Percentiles rank a stretch among this genome's conserved stretches.
Conservation (phyloP, 345 rosid genomes). For the Theobroma cacao region DNA sequence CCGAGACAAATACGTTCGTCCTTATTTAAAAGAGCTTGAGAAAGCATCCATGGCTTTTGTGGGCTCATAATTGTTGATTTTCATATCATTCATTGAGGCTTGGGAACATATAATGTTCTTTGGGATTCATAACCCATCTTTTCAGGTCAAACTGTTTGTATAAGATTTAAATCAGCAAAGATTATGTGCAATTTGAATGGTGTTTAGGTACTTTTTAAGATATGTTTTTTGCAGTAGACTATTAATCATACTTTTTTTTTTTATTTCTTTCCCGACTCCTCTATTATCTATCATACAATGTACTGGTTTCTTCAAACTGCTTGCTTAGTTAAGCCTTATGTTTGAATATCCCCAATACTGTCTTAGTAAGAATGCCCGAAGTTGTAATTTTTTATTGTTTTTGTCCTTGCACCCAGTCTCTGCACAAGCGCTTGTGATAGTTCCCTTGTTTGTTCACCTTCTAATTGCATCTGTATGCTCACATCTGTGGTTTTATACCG, state of each 20-base stretch:
- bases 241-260: not conserved
- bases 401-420: not conserved
- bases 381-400: not conserved
- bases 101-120: not conserved
- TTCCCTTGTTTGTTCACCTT: not conserved
- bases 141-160: not conserved
- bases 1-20: constrained; percentile 20
- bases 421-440: not conserved
- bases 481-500: not conserved
- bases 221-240: not conserved
- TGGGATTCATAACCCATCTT: not conserved
- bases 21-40: constrained; percentile 22
- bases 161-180: not conserved
- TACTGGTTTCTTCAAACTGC: not conserved
- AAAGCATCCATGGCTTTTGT: not conserved
- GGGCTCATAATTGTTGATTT: not conserved
- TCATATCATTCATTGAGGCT: not conserved
- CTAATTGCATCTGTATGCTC: not conserved
- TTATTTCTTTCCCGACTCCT: not conserved
- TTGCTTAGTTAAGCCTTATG: not conserved
- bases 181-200: not conserved
- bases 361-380: not conserved
- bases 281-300: not conserved
- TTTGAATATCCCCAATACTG: not conserved
- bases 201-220: not conserved